Evolutionary conservation across 306 rosid genomes (phyloP).

Genomic region (Prinsepia uniflora): DNA sequence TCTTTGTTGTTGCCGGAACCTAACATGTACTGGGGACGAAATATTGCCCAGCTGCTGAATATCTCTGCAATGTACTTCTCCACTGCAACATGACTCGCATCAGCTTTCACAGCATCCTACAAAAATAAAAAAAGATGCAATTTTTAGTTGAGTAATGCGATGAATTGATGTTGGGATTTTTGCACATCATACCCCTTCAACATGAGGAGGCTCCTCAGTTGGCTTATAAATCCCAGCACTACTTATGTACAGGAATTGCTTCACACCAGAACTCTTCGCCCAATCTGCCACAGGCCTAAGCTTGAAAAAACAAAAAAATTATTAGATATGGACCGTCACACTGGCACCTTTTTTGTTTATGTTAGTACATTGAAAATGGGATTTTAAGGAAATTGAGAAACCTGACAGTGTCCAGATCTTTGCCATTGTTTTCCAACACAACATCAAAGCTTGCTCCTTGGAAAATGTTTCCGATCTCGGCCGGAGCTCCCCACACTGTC

Average conservation of each 20-base stretch:
- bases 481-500: constrained; percentile 82
- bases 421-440: constrained; percentile 94
- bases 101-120: constrained; percentile 80
- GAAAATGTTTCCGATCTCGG: constrained; percentile 57
- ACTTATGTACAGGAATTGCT: constrained; percentile 86
- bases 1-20: constrained; percentile 99
- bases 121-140: not conserved
- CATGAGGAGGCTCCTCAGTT: constrained; percentile 90
- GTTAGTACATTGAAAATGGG: not conserved
- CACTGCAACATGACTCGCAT: constrained; percentile 88
- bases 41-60: constrained; percentile 63
- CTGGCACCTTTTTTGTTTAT: not conserved
- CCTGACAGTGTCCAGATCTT: constrained; percentile 81
- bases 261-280: constrained; percentile 86
- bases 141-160: constrained; percentile 13
- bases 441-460: constrained; percentile 74
- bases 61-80: constrained; percentile 72
- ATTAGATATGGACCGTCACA: not conserved
- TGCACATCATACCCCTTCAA: constrained; percentile 69
- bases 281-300: constrained; percentile 85
- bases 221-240: constrained; percentile 94
- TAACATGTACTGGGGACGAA: constrained; percentile 85
- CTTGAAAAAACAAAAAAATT: constrained; percentile 19
- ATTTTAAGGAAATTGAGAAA: constrained; percentile 27
- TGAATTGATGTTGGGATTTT: too few relatives aligned